phyloP scores from a whole-genome alignment of 768 basidiomycete species.

The Kwoniella dendrophila region DNA sequence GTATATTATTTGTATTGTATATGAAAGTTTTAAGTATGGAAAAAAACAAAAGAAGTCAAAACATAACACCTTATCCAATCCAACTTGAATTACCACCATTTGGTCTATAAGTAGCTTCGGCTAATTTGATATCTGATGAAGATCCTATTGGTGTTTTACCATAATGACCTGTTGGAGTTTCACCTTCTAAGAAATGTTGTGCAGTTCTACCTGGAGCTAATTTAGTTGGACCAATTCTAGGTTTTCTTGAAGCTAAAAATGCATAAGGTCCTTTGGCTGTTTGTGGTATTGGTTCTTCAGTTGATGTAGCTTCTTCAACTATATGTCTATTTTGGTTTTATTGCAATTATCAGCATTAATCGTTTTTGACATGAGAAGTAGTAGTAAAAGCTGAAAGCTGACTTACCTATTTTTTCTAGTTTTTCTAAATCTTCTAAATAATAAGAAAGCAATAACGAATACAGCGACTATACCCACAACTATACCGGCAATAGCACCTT shows the following conservation, averaged over 20 bases:
- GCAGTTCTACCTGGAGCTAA: slow-evolving; percentile 39
- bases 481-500: slow-evolving; percentile 45
- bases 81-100: slow-evolving; percentile 18
- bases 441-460: slow-evolving; percentile 17
- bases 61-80: slow-evolving; percentile 11
- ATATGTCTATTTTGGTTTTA: background rate
- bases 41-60: background rate
- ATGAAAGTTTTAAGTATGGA: background rate
- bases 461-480: slow-evolving; percentile 36
- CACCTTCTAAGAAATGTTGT: slow-evolving; percentile 33
- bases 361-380: background rate
- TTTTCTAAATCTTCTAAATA: slow-evolving; percentile 27
- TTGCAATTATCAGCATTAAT: background rate
- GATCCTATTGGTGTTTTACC: slow-evolving; percentile 8
- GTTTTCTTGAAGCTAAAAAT: slow-evolving; percentile 23
- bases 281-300: slow-evolving; percentile 11
- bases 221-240: slow-evolving; percentile 29
- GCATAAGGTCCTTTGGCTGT: slow-evolving; percentile 19
- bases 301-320: slow-evolving; percentile 8
- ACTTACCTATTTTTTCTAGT: slow-evolving; percentile 24
- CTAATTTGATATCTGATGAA: slow-evolving; percentile 11
- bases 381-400: background rate
- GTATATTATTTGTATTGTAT: too few species aligned
- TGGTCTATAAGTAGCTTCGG: slow-evolving; percentile 18
- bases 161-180: slow-evolving; percentile 26